A percentile compares a stretch with the other conserved stretches of the same genome.
Evolutionary conservation across 176 grass and related monocot genomes (phyloP).

Genomic region (Musa schizocarpa): DNA sequence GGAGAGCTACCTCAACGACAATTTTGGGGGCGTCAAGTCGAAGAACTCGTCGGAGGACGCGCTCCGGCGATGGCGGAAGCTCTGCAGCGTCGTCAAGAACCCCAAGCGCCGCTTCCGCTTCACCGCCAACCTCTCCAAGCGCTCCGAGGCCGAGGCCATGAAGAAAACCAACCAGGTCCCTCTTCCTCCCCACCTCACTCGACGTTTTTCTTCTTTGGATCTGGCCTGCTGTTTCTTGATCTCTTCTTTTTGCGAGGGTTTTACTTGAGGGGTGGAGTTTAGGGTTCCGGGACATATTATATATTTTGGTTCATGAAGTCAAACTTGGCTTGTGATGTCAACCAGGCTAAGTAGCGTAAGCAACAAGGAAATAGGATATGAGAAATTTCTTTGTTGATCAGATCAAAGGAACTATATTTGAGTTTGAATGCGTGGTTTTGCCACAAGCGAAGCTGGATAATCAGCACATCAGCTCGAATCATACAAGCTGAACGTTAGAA

Average conservation of each 20-base stretch:
- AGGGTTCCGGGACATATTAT: neutral
- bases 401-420: neutral
- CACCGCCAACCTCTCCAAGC: constrained; percentile 25
- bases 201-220: neutral
- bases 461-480: neutral
- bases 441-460: neutral
- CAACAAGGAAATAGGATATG: neutral
- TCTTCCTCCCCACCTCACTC: neutral
- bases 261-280: neutral
- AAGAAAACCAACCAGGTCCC: constrained; percentile 18
- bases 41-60: constrained; percentile 20
- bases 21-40: constrained; percentile 15
- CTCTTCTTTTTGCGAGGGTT: neutral
- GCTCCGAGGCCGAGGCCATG: constrained; percentile 20
- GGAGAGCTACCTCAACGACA: constrained; percentile 19
- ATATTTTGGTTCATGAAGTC: neutral
- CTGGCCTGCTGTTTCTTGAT: neutral
- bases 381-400: neutral
- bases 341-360: neutral
- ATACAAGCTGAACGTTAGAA: too few relatives aligned
- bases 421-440: neutral
- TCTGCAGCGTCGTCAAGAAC: constrained; percentile 19
- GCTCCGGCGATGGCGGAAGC: constrained; percentile 20
- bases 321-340: neutral
- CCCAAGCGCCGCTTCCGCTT: constrained; percentile 23